These are phyloP conservation scores for Blechomonas ayalai DNA, from an alignment of 208 protist genomes.

Conservation along the genomic window DNA sequence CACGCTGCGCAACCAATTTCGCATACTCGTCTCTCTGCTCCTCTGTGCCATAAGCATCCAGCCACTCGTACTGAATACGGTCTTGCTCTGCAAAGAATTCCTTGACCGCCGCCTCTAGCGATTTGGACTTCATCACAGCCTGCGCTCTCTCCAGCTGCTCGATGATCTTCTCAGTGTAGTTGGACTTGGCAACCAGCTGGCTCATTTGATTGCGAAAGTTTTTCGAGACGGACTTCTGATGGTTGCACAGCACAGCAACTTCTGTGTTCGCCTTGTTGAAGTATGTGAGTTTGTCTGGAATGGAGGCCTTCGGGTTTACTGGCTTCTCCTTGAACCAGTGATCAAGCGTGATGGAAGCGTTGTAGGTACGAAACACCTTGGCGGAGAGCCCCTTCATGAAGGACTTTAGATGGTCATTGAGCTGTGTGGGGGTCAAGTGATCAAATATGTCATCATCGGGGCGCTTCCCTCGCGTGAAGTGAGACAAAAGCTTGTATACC, in stretches of 20 bases:
- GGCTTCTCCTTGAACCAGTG: slow-evolving; percentile 92
- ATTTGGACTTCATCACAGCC: slow-evolving; percentile 47
- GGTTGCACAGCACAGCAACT: slow-evolving; percentile 99
- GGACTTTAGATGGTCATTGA: slow-evolving; percentile 97
- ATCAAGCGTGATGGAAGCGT: slow-evolving; percentile 97
- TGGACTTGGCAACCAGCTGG: slow-evolving; percentile 73
- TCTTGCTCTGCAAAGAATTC: slow-evolving; percentile 84
- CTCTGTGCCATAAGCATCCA: slow-evolving; percentile 82
- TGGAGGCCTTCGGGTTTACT: slow-evolving; percentile 47
- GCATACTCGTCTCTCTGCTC: slow-evolving; percentile 85
- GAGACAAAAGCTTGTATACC: slow-evolving; percentile 89
- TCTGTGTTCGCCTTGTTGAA: slow-evolving; percentile 98
- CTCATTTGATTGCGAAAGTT: slow-evolving; percentile 67
- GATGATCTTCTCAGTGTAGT: slow-evolving; percentile 72
- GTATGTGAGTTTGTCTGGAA: slow-evolving; percentile 90
- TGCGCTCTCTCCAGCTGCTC: slow-evolving; percentile 70
- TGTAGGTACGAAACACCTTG: slow-evolving; percentile 99
- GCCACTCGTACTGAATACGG: slow-evolving; percentile 81
- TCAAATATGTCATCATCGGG: slow-evolving; percentile 93
- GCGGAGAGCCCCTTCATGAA: slow-evolving; percentile 96
- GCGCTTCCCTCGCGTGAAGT: slow-evolving; percentile 84
- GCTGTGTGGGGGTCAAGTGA: slow-evolving; percentile 71
- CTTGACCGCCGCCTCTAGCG: slow-evolving; percentile 64
- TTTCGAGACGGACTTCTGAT: slow-evolving; percentile 96
- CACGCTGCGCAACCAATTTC: slow-evolving; percentile 66